Evolutionary conservation across 2,329 filamentous ascomycete genomes (phyloP).

Genomic region (Diaporthe ampelina): DNA sequence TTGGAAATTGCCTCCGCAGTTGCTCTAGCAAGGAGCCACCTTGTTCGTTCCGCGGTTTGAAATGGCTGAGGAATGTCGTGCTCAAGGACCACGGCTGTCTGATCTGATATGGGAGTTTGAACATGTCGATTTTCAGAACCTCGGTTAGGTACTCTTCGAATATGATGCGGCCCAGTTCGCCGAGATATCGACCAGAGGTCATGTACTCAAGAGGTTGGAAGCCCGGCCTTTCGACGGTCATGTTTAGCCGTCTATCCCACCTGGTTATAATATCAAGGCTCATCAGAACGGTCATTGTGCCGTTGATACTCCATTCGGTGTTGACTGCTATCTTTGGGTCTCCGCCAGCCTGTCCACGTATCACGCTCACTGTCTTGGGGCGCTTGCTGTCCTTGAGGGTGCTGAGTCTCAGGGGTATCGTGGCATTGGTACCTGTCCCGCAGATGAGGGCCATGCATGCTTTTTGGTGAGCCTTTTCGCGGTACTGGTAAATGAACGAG

Average conservation of each 20-base stretch:
- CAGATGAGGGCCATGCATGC: slow-evolving; percentile 86
- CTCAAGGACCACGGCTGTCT: slow-evolving; percentile 73
- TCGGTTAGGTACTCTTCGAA: slow-evolving; percentile 74
- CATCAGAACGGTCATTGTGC: slow-evolving; percentile 76
- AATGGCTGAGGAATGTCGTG: slow-evolving; percentile 80
- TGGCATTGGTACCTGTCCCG: slow-evolving; percentile 86
- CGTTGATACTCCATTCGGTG: slow-evolving; percentile 87
- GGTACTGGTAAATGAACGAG: slow-evolving; percentile 80
- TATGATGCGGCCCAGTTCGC: slow-evolving; percentile 80
- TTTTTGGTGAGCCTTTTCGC: slow-evolving; percentile 71
- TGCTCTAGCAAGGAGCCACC: slow-evolving; percentile 58
- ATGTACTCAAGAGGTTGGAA: slow-evolving; percentile 90
- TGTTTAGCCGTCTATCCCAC: slow-evolving; percentile 80
- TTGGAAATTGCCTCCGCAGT: slow-evolving; percentile 68
- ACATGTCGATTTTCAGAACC: slow-evolving; percentile 54
- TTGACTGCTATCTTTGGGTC: slow-evolving; percentile 82
- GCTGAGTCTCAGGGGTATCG: slow-evolving; percentile 76
- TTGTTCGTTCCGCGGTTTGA: slow-evolving; percentile 66
- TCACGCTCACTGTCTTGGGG: slow-evolving; percentile 62
- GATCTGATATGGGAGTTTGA: slow-evolving; percentile 68
- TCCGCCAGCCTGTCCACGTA: slow-evolving; percentile 58
- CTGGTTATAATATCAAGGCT: slow-evolving; percentile 74
- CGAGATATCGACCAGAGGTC: slow-evolving; percentile 83
- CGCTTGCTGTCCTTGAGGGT: slow-evolving; percentile 75
- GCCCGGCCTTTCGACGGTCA: slow-evolving; percentile 76